Conservation (phyloP, 805 yeast genomes). For the Nakazawaea sp. region DNA sequence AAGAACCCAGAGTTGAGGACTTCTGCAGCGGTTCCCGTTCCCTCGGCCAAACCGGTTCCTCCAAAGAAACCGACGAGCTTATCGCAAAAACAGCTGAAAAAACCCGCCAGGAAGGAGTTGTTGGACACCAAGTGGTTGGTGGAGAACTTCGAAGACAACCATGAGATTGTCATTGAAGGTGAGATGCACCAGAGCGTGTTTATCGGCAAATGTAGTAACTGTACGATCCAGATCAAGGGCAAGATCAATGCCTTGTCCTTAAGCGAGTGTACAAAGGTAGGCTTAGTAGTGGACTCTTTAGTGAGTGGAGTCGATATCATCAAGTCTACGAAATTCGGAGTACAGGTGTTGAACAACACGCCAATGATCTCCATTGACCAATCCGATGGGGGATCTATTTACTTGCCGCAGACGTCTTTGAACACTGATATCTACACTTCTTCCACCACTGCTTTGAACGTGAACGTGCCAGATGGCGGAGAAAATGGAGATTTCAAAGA, state of each 20-base stretch:
- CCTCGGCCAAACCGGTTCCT: conserved; percentile 55
- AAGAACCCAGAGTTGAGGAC: conserved; percentile 79
- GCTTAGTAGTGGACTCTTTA: conserved; percentile 74
- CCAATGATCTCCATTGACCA: conserved; percentile 88
- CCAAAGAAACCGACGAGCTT: conserved; percentile 78
- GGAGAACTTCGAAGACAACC: conserved; percentile 63
- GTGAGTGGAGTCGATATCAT: conserved; percentile 86
- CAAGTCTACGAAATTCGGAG: conserved; percentile 71
- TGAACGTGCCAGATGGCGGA: conserved; percentile 69
- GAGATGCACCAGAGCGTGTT: conserved; percentile 84
- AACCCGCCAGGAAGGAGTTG: conserved; percentile 60
- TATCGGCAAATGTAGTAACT: conserved; percentile 71
- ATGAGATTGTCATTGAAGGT: conserved; percentile 65
- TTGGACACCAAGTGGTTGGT: conserved; percentile 86
- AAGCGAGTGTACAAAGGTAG: conserved; percentile 64
- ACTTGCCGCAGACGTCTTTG: conserved; percentile 66
- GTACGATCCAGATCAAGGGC: conserved; percentile 79
- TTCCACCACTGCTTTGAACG: conserved; percentile 76
- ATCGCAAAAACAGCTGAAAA: conserved; percentile 24
- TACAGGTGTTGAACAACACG: conserved; percentile 76
- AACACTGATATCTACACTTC: conserved; percentile 77
- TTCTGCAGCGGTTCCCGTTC: conserved; percentile 38
- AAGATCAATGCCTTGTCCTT: conserved; percentile 86
- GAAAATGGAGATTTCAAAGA: conserved; percentile 73
- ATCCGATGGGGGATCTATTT: conserved; percentile 78